phyloP scores from a whole-genome alignment of 306 rosid species.

The Acacia confusa region DNA sequence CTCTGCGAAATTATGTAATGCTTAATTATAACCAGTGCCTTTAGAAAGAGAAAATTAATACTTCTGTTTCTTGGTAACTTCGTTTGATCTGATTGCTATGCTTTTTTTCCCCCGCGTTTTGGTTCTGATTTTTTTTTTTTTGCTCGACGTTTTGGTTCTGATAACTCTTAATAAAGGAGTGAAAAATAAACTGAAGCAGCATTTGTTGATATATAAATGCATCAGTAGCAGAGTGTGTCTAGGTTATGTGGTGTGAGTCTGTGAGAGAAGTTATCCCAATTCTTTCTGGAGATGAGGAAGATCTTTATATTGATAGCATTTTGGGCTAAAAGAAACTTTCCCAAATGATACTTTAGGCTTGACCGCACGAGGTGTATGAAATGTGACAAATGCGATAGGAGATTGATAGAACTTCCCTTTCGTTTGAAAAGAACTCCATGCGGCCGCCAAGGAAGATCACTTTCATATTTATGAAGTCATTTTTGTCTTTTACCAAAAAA shows the following conservation, averaged over 20 bases:
- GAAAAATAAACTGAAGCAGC: no score
- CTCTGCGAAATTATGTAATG: neutral
- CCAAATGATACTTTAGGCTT: no score
- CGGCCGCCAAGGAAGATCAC: neutral
- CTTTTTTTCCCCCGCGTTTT: neutral
- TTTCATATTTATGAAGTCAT: neutral
- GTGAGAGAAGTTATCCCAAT: neutral
- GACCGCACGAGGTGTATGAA: no score
- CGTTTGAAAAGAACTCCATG: no score
- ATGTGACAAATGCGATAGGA: no score
- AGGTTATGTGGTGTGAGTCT: neutral
- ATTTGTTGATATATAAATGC: neutral
- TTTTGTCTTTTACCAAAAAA: no score
- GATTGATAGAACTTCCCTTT: no score
- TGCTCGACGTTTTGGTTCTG: neutral
- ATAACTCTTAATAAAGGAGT: no score
- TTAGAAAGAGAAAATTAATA: neutral
- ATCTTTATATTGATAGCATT: neutral
- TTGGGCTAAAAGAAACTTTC: neutral
- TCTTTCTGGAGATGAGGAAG: neutral
- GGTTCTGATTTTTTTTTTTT: no score
- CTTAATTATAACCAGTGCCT: neutral
- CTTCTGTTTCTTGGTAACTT: neutral
- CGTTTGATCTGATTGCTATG: neutral
- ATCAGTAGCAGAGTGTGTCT: neutral